A percentile compares a stretch with the other conserved stretches of the same genome.
These are phyloP conservation scores for Achaetomium macrosporum DNA, from an alignment of 2,329 filamentous ascomycete species.

Conservation along the genomic window DNA sequence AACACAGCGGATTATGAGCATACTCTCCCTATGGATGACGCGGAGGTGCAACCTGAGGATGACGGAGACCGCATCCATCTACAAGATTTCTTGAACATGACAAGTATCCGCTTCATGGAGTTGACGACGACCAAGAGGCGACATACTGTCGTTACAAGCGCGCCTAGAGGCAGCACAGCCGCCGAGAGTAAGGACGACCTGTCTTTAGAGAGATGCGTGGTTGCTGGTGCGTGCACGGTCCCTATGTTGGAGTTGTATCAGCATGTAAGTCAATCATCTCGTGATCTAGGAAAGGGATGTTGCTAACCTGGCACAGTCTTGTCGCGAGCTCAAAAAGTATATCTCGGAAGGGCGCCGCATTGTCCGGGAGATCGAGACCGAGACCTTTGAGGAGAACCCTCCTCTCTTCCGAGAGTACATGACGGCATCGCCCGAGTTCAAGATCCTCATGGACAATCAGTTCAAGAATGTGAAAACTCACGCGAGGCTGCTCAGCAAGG, in stretches of 20 bases:
- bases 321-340: conserved; percentile 92
- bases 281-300: neutral
- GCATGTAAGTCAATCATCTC: conserved; percentile 51
- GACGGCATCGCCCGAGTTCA: conserved; percentile 75
- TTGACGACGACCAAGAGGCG: conserved; percentile 91
- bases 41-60: conserved; percentile 43
- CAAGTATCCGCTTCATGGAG: conserved; percentile 97
- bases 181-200: conserved; percentile 44
- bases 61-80: conserved; percentile 65
- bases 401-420: conserved; percentile 89
- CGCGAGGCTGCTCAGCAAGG: conserved; percentile 83
- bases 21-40: conserved; percentile 35
- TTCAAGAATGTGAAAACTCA: conserved; percentile 97
- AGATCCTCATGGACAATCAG: conserved; percentile 85
- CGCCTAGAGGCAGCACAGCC: conserved; percentile 38
- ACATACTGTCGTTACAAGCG: conserved; percentile 65
- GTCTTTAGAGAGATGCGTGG: conserved; percentile 70
- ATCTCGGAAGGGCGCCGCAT: conserved; percentile 89
- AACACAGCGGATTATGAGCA: conserved; percentile 41
- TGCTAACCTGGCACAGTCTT: conserved; percentile 45
- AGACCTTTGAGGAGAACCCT: conserved; percentile 86
- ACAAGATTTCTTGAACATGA: conserved; percentile 90
- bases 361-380: conserved; percentile 82
- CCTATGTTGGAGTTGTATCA: conserved; percentile 94
- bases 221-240: conserved; percentile 83